Percentiles rank a stretch among this genome's conserved stretches.
phyloP scores from a whole-genome alignment of 768 basidiomycete species.

The Lactifluus pinguis region DNA sequence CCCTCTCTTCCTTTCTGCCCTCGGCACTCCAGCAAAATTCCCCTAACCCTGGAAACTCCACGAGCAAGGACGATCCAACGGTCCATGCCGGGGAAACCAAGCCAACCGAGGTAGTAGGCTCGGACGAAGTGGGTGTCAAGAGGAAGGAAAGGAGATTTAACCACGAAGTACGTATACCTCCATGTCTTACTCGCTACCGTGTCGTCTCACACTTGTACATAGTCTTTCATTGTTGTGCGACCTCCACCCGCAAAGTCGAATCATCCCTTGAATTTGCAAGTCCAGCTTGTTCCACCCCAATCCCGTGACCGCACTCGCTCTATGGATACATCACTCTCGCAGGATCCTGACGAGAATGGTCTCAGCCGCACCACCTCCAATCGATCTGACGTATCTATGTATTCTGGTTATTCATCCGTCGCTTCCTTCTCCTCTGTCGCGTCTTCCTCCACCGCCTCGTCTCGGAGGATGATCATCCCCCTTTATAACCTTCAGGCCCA shows the following conservation, averaged over 20 bases:
- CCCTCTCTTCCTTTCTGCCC: conserved; percentile 15
- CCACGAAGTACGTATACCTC: conserved; percentile 36
- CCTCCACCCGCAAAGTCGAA: conserved; percentile 81
- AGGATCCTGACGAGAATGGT: conserved; percentile 20
- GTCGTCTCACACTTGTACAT: conserved; percentile 1
- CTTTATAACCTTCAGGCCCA: conserved; percentile 85
- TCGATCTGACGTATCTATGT: conserved; percentile 41
- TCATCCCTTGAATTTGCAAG: conserved; percentile 83
- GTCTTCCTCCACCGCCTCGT: conserved; percentile 34
- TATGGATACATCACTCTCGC: conserved; percentile 32
- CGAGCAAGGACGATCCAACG: background rate
- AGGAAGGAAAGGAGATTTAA: conserved; percentile 41
- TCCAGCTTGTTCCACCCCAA: conserved; percentile 78
- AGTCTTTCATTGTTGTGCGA: conserved; percentile 90
- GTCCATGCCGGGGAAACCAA: background rate
- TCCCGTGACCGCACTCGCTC: conserved; percentile 35
- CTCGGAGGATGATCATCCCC: conserved; percentile 71
- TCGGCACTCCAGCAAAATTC: conserved; percentile 12
- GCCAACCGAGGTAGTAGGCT: conserved; percentile 1
- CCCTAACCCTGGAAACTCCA: conserved; percentile 7
- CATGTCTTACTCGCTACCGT: background rate
- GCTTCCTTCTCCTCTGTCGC: conserved; percentile 30
- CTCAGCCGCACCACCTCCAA: conserved; percentile 38
- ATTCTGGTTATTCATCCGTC: conserved; percentile 42
- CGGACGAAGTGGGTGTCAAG: conserved; percentile 28